These are phyloP conservation scores for Hansenula sp. DNA, from an alignment of 1,139 yeast genomes.

Conservation along the genomic window DNA sequence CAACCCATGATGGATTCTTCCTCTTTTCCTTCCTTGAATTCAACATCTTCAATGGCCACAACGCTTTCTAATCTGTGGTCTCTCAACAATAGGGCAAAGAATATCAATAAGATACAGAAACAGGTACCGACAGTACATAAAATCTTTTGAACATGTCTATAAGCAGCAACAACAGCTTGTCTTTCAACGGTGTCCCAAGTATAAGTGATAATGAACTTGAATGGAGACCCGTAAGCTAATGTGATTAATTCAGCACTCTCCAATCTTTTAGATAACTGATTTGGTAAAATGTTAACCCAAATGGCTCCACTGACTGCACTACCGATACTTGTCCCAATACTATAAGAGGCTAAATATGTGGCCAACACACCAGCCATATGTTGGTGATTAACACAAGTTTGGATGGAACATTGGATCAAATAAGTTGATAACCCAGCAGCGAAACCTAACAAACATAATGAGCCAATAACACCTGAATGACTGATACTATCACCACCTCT, in stretches of 20 bases:
- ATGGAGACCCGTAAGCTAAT: constrained; percentile 47
- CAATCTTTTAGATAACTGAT: constrained; percentile 25
- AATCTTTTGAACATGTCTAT: constrained; percentile 51
- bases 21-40: constrained; percentile 4
- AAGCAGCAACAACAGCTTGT: constrained; percentile 47
- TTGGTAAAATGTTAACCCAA: constrained; percentile 48
- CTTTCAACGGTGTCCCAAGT: constrained; percentile 59
- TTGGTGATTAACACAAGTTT: constrained; percentile 55
- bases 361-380: constrained; percentile 55
- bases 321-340: constrained; percentile 45
- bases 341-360: constrained; percentile 47
- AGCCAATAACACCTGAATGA: constrained; percentile 56
- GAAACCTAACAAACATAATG: constrained; percentile 59
- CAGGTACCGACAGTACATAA: constrained; percentile 53
- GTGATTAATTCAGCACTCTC: constrained; percentile 18
- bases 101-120: constrained; percentile 49
- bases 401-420: constrained; percentile 54
- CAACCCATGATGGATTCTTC: constrained; percentile 2
- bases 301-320: constrained; percentile 47
- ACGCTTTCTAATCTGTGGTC: constrained; percentile 39
- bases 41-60: constrained; percentile 21
- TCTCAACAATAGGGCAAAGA: constrained; percentile 44
- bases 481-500: constrained; percentile 44
- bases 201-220: constrained; percentile 38
- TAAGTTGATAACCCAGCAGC: constrained; percentile 61